Evolutionary conservation across 2,329 filamentous ascomycete genomes (phyloP).

Genomic region (Fusarium siculi): DNA sequence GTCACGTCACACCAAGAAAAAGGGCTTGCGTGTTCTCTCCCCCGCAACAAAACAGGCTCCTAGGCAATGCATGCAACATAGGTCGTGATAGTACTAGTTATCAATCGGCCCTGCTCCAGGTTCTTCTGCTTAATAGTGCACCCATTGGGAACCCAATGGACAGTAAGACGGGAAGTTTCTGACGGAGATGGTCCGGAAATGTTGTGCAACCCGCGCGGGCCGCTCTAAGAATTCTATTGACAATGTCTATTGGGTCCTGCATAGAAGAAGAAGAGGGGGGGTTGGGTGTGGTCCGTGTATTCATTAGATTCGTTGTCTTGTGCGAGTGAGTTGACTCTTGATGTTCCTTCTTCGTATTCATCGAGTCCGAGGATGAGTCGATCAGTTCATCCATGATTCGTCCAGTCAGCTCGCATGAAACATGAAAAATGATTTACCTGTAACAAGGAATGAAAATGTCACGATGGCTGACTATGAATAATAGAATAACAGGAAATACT

Average conservation of each 20-base stretch:
- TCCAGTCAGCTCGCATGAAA: constrained; percentile 2
- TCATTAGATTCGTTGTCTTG: background rate
- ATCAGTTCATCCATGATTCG: background rate
- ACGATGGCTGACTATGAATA: constrained; percentile 16
- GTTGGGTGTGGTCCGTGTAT: background rate
- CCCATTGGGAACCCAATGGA: constrained; percentile 17
- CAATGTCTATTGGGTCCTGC: constrained; percentile 1
- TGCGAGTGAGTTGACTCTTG: background rate
- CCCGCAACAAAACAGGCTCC: background rate
- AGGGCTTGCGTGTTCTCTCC: constrained; percentile 7
- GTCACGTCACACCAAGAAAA: background rate
- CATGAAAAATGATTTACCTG: background rate
- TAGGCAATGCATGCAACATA: constrained; percentile 1
- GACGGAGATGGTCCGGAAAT: constrained; percentile 33
- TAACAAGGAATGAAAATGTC: background rate
- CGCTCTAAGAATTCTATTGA: background rate
- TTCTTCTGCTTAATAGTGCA: constrained; percentile 19
- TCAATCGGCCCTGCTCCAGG: constrained; percentile 31
- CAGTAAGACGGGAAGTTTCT: constrained; percentile 31
- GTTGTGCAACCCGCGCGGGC: constrained; percentile 1
- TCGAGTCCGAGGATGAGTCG: background rate
- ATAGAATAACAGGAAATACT: constrained; percentile 6
- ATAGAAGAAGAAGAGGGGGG: background rate
- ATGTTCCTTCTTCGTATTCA: background rate
- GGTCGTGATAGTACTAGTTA: constrained; percentile 10